These are phyloP conservation scores for Phialophora macrospora DNA, from an alignment of 2,329 filamentous ascomycete genomes.

Conservation along the genomic window DNA sequence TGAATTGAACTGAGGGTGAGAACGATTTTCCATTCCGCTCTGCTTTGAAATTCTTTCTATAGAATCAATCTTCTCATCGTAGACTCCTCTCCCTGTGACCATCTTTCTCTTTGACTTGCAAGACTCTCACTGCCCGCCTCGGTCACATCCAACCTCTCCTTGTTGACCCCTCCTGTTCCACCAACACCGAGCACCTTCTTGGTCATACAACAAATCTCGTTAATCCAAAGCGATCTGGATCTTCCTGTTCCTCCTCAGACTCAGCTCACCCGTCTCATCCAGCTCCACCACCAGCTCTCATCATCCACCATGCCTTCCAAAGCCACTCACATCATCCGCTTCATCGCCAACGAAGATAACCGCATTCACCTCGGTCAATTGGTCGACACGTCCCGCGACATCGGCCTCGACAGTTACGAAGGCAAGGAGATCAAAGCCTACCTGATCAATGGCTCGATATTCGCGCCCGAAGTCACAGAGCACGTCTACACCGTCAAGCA, in stretches of 20 bases:
- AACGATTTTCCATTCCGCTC: not conserved
- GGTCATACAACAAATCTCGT: no score
- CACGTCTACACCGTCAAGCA: slow-evolving; percentile 38
- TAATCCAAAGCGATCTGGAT: not conserved
- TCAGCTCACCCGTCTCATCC: not conserved
- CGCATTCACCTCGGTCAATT: slow-evolving; percentile 50
- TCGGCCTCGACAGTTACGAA: slow-evolving; percentile 45
- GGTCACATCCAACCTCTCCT: not conserved
- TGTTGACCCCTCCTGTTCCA: not conserved
- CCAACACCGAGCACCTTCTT: not conserved
- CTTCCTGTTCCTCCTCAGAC: not conserved
- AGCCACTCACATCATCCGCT: slow-evolving; percentile 52
- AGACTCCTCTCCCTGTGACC: not conserved
- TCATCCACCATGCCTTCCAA: slow-evolving; percentile 29
- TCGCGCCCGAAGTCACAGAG: slow-evolving; percentile 46
- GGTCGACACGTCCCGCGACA: slow-evolving; percentile 44
- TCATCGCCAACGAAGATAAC: slow-evolving; percentile 51
- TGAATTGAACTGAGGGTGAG: not conserved
- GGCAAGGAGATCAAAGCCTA: slow-evolving; percentile 45
- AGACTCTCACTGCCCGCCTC: not conserved
- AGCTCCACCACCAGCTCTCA: slow-evolving; percentile 4
- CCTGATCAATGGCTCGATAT: slow-evolving; percentile 45
- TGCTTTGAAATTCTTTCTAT: slow-evolving; percentile 11
- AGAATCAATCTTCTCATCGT: not conserved
- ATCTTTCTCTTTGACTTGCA: not conserved